Conservation (phyloP, 768 basidiomycete genomes). For the Mycena indigotica region DNA sequence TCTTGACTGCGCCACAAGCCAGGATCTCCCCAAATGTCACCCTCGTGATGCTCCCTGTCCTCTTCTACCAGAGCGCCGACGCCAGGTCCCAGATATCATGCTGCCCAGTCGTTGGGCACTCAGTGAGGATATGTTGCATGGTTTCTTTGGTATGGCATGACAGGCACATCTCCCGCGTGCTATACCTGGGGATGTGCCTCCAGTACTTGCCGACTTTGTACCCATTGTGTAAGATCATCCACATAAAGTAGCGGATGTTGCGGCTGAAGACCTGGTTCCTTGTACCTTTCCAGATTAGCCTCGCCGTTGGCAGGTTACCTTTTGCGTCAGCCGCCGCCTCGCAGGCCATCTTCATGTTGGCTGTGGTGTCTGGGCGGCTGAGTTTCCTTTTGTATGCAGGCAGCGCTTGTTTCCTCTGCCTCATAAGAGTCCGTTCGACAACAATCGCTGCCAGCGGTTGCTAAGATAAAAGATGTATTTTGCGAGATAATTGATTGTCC, state of each 20-base stretch:
- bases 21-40: too few species aligned
- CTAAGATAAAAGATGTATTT: too few species aligned
- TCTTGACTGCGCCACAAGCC: too few species aligned
- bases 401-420: background rate
- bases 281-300: conserved; percentile 4
- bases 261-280: conserved; percentile 4
- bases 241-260: conserved; percentile 17
- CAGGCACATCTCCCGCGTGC: background rate
- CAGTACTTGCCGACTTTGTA: conserved; percentile 23
- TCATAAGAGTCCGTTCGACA: too few species aligned
- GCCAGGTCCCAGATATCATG: conserved; percentile 5
- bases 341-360: background rate
- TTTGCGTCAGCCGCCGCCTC: background rate
- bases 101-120: conserved; percentile 9
- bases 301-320: background rate
- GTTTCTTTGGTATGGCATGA: background rate
- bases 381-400: background rate
- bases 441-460: too few species aligned
- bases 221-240: conserved; percentile 23
- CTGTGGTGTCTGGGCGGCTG: background rate
- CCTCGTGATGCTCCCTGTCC: conserved; percentile 8
- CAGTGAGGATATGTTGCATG: conserved; percentile 16
- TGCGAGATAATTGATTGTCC: too few species aligned
- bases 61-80: background rate
- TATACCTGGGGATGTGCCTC: background rate